phyloP scores from a whole-genome alignment of 208 protist species.

The Giardia muris region DNA sequence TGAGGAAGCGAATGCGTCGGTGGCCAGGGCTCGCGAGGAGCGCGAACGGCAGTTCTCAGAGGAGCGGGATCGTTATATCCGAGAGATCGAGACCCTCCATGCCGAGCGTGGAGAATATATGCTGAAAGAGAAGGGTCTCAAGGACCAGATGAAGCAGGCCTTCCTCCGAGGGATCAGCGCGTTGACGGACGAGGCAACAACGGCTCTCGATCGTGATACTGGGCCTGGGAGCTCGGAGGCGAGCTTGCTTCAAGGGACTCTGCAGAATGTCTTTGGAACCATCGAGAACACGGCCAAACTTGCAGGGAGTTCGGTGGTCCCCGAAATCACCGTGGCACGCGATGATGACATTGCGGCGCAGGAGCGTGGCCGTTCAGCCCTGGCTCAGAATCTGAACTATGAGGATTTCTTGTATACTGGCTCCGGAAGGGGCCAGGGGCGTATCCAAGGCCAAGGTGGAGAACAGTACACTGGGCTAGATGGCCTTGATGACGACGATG shows the following conservation, averaged over 20 bases:
- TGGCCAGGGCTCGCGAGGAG: background rate
- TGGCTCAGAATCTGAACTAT: background rate
- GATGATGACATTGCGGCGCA: background rate
- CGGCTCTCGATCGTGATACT: background rate
- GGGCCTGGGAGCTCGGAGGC: background rate
- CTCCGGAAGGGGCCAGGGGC: background rate
- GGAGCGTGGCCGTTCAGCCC: background rate
- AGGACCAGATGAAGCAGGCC: slow-evolving; percentile 23
- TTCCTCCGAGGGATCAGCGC: slow-evolving; percentile 24
- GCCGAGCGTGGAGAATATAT: background rate
- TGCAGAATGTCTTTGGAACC: background rate
- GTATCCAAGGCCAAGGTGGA: background rate
- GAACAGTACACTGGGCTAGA: background rate
- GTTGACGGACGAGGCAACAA: slow-evolving; percentile 6
- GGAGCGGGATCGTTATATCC: background rate
- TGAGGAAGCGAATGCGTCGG: background rate
- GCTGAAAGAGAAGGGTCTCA: background rate
- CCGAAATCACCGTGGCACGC: background rate
- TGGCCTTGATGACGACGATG: background rate
- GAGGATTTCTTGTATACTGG: background rate
- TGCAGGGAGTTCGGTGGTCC: background rate
- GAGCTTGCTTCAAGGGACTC: background rate
- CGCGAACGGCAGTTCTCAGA: background rate
- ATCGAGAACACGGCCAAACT: background rate
- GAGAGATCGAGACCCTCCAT: background rate